phyloP scores from a whole-genome alignment of 768 basidiomycete genomes.

The Trametes elegans region DNA sequence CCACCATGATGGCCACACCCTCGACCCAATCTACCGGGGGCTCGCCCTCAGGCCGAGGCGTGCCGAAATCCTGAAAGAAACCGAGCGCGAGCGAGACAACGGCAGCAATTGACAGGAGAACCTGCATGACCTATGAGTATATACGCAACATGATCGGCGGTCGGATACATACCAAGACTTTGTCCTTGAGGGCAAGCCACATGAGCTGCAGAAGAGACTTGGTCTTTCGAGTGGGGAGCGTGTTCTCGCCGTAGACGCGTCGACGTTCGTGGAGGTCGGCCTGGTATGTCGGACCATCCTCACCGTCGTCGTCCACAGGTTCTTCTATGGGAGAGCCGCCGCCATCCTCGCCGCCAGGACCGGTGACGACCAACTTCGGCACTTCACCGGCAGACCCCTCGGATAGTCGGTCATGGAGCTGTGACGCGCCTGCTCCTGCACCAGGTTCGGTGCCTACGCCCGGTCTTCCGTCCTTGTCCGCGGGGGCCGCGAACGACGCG shows the following conservation, averaged over 20 bases:
- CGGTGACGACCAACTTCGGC: slow-evolving; percentile 28
- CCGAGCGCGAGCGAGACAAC: slow-evolving; percentile 92
- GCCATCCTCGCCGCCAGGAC: slow-evolving; percentile 22
- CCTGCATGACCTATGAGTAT: slow-evolving; percentile 41
- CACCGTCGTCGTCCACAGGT: slow-evolving; percentile 8
- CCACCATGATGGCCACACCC: slow-evolving; percentile 80
- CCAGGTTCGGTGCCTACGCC: slow-evolving; percentile 22
- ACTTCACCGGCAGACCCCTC: slow-evolving; percentile 16
- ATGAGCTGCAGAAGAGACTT: slow-evolving; percentile 53
- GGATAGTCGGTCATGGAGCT: slow-evolving; percentile 31
- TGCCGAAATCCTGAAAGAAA: slow-evolving; percentile 90
- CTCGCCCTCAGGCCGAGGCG: slow-evolving; percentile 50
- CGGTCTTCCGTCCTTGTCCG: slow-evolving; percentile 13
- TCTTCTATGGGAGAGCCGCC: background rate
- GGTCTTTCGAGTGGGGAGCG: slow-evolving; percentile 44
- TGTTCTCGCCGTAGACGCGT: slow-evolving; percentile 52
- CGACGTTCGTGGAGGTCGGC: slow-evolving; percentile 42
- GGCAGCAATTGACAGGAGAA: slow-evolving; percentile 89
- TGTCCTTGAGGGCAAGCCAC: slow-evolving; percentile 65
- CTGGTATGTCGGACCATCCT: slow-evolving; percentile 27
- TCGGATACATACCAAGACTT: slow-evolving; percentile 49
- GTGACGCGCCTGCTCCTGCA: slow-evolving; percentile 32
- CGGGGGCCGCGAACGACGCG: slow-evolving; percentile 1
- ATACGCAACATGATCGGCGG: background rate
- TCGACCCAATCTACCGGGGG: slow-evolving; percentile 97